A percentile compares a stretch with the other conserved stretches of the same genome.
Conservation (phyloP, 2,329 filamentous ascomycete species). For the Claviceps sorghi region DNA sequence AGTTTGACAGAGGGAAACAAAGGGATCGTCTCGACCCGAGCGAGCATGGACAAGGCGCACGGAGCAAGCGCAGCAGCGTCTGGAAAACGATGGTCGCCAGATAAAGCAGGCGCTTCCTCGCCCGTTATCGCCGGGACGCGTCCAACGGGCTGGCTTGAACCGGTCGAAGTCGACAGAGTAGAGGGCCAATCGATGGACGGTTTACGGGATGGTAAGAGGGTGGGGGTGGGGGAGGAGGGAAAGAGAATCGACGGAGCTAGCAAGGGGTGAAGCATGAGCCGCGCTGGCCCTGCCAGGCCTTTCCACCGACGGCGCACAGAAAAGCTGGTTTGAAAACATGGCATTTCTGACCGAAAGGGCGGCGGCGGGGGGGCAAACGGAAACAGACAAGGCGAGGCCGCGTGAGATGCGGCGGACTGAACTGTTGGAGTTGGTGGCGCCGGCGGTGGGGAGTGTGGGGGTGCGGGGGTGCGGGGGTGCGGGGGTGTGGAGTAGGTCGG, state of each 20-base stretch:
- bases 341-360: background rate
- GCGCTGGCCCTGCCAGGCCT: background rate
- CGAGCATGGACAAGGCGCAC: background rate
- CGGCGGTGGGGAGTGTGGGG: too few species aligned
- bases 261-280: background rate
- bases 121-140: background rate
- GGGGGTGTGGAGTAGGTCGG: too few species aligned
- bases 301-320: background rate
- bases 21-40: too few species aligned
- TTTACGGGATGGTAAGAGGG: background rate
- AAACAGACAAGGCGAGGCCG: background rate
- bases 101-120: background rate
- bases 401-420: background rate
- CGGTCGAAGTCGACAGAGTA: background rate
- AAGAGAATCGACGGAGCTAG: background rate
- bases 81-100: background rate
- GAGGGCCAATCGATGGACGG: background rate
- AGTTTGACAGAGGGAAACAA: background rate
- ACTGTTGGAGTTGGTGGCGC: background rate
- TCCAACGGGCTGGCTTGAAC: background rate
- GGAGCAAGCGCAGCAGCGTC: background rate
- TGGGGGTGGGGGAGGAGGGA: too few species aligned
- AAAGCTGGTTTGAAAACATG: background rate
- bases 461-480: too few species aligned
- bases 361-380: too few species aligned